A percentile compares a stretch with the other conserved stretches of the same genome.
Evolutionary conservation across 768 basidiomycete genomes (phyloP).

Genomic region (Pleurotus salmoneostramineus): DNA sequence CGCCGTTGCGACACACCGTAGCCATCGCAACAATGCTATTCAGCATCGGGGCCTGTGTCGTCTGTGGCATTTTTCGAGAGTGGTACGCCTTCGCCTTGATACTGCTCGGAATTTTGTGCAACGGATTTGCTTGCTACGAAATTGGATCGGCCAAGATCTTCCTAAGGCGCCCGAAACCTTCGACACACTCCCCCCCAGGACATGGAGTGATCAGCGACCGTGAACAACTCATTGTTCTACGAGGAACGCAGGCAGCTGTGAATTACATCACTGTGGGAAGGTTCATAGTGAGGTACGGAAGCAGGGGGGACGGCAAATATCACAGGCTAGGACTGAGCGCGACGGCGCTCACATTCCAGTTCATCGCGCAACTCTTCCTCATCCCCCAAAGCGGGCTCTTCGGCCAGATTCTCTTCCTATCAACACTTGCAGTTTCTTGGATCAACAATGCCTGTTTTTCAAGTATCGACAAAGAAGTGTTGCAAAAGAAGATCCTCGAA

Average conservation of each 20-base stretch:
- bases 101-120: slow-evolving; percentile 26
- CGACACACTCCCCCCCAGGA: slow-evolving; percentile 17
- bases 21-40: not conserved
- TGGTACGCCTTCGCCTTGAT: slow-evolving; percentile 29
- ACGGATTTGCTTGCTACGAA: slow-evolving; percentile 22
- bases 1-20: not conserved
- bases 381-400: slow-evolving; percentile 27
- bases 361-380: slow-evolving; percentile 27
- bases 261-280: slow-evolving; percentile 20
- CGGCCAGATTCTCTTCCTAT: slow-evolving; percentile 26
- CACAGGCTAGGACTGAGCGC: slow-evolving; percentile 19
- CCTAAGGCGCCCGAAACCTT: slow-evolving; percentile 15
- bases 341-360: slow-evolving; percentile 23
- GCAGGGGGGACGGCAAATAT: slow-evolving; percentile 11
- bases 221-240: slow-evolving; percentile 17
- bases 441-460: slow-evolving; percentile 22
- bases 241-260: slow-evolving; percentile 19
- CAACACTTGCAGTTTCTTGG: slow-evolving; percentile 24
- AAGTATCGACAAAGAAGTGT: slow-evolving; percentile 3
- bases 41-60: slow-evolving; percentile 14
- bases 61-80: slow-evolving; percentile 21
- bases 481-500: not conserved
- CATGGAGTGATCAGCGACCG: slow-evolving; percentile 20
- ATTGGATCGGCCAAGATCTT: slow-evolving; percentile 24
- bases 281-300: slow-evolving; percentile 17